These are phyloP conservation scores for Blastosporella zonata DNA, from an alignment of 1,284 basidiomycete genomes.

Conservation along the genomic window DNA sequence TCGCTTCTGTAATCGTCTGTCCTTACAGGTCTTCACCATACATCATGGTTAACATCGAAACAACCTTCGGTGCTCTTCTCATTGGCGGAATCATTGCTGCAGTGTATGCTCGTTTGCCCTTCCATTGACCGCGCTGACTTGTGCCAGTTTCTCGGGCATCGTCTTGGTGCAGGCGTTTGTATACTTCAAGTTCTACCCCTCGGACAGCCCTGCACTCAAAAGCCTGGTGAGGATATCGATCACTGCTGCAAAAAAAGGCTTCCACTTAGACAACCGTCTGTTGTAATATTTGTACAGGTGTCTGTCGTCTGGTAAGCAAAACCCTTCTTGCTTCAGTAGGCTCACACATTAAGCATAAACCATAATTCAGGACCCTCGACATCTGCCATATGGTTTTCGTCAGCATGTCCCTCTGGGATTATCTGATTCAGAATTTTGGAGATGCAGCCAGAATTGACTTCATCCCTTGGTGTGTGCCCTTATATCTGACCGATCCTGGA, in stretches of 20 bases:
- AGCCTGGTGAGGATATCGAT: conserved; percentile 30
- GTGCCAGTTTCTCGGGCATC: conserved; percentile 41
- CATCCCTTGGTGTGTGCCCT: conserved; percentile 35
- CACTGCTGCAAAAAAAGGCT: neutral
- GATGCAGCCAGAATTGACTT: conserved; percentile 28
- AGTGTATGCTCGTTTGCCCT: conserved; percentile 27
- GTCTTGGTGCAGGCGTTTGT: conserved; percentile 39
- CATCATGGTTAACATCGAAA: conserved; percentile 22
- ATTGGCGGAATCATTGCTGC: conserved; percentile 40
- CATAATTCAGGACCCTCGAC: conserved; percentile 33
- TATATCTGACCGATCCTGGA: neutral
- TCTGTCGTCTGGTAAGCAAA: conserved; percentile 26
- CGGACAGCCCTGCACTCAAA: conserved; percentile 32
- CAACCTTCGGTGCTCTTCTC: conserved; percentile 42
- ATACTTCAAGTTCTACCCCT: conserved; percentile 42
- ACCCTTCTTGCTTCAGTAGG: neutral
- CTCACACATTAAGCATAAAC: neutral
- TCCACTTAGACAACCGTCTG: neutral
- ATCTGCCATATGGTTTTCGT: conserved; percentile 36
- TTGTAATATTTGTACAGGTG: conserved; percentile 23
- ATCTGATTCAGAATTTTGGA: conserved; percentile 39
- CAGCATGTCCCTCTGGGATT: conserved; percentile 34
- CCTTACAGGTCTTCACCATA: neutral
- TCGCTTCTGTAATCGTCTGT: neutral
- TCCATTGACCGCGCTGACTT: neutral